Conservation (phyloP, 768 basidiomycete species). For the Podaxis sp. region DNA sequence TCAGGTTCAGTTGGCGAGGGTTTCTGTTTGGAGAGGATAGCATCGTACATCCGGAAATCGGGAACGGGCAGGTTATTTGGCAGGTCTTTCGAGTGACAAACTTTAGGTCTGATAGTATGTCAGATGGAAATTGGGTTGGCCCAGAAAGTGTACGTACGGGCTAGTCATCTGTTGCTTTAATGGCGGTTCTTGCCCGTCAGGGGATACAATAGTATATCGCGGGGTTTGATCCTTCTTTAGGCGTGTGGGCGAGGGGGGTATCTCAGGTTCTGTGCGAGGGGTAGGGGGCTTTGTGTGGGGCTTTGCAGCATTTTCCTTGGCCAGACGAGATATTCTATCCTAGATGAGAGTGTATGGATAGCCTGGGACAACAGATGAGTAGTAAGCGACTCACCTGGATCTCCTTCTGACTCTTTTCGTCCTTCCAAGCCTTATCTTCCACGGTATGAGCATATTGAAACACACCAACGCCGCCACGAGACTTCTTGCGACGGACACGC, state of each 20-base stretch:
- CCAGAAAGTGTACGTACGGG: constrained; percentile 36
- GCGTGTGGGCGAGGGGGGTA: constrained; percentile 16
- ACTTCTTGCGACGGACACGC: constrained; percentile 58
- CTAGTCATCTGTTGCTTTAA: constrained; percentile 32
- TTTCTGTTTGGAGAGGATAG: constrained; percentile 46
- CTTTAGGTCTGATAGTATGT: constrained; percentile 46
- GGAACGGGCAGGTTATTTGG: constrained; percentile 23
- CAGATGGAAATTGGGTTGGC: not conserved
- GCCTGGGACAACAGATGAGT: not conserved
- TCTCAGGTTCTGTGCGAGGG: constrained; percentile 11
- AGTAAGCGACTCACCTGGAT: constrained; percentile 52
- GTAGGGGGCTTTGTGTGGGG: constrained; percentile 20
- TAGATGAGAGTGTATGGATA: constrained; percentile 24
- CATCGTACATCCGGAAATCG: constrained; percentile 74
- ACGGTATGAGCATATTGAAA: constrained; percentile 85
- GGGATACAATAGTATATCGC: constrained; percentile 53
- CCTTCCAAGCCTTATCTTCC: constrained; percentile 67
- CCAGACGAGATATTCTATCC: constrained; percentile 59
- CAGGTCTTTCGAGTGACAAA: constrained; percentile 52
- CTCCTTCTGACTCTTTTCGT: constrained; percentile 52
- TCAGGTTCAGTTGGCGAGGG: constrained; percentile 34
- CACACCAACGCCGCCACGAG: constrained; percentile 54
- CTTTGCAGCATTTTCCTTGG: constrained; percentile 35
- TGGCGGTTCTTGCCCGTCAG: constrained; percentile 26
- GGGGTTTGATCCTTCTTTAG: constrained; percentile 35